Percentiles rank a stretch among this genome's conserved stretches.
Conservation (phyloP, 345 rosid species). For the Acer negundo region DNA sequence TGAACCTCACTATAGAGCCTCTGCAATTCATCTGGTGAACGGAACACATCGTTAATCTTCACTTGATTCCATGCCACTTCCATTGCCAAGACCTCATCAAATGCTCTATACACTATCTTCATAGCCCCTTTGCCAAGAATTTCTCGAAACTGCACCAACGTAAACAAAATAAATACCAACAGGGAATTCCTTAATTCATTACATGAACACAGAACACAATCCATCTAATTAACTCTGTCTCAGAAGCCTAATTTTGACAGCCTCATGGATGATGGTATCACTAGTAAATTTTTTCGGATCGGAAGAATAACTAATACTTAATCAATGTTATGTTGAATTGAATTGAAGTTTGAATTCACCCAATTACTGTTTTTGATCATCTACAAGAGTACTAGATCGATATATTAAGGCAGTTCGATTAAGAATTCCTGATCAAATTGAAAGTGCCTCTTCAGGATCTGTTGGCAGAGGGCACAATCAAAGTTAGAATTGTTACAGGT, state of each 20-base stretch:
- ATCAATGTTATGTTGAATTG: neutral
- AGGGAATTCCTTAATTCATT: neutral
- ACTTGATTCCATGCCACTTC: conserved; percentile 99
- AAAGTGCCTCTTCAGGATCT: neutral
- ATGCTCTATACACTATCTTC: conserved; percentile 94
- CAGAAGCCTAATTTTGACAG: too few relatives aligned
- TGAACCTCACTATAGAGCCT: conserved; percentile 92
- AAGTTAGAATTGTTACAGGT: too few relatives aligned
- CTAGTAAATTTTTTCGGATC: too few relatives aligned
- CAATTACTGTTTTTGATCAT: neutral
- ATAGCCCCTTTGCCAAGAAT: conserved; percentile 91
- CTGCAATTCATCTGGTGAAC: conserved; percentile 78
- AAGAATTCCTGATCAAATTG: neutral
- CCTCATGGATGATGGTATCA: too few relatives aligned
- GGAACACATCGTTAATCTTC: conserved; percentile 65
- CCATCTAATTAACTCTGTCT: too few relatives aligned
- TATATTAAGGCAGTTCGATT: too few relatives aligned
- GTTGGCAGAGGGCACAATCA: too few relatives aligned
- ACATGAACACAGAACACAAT: neutral
- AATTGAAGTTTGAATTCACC: neutral
- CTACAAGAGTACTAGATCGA: too few relatives aligned
- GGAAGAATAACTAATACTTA: neutral
- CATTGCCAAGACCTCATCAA: conserved; percentile 79
- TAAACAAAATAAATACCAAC: conserved; percentile 7
- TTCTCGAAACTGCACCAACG: conserved; percentile 55